phyloP scores from a whole-genome alignment of 2,329 filamentous ascomycete genomes.

The Curvularia spicifera region DNA sequence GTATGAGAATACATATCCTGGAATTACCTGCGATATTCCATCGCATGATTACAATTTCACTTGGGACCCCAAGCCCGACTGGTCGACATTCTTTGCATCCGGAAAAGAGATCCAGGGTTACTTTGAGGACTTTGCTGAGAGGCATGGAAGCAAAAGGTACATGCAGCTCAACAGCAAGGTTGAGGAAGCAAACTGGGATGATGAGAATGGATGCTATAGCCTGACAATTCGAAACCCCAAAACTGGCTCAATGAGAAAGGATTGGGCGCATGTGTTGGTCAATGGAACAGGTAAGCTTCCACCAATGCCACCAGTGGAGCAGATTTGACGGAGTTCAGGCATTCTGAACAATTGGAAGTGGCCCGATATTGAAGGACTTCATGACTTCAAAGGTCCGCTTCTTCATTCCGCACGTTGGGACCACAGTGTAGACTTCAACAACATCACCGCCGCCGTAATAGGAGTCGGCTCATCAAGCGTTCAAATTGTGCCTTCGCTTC shows the following conservation, averaged over 20 bases:
- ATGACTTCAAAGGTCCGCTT: slow-evolving; percentile 53
- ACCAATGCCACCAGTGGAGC: slow-evolving; percentile 24
- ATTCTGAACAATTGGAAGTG: slow-evolving; percentile 55
- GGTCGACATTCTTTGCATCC: slow-evolving; percentile 58
- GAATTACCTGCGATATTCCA: slow-evolving; percentile 46
- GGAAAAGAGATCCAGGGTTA: slow-evolving; percentile 59
- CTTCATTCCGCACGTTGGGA: slow-evolving; percentile 55
- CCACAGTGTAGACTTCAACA: slow-evolving; percentile 46
- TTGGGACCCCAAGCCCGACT: slow-evolving; percentile 65
- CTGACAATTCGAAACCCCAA: slow-evolving; percentile 47
- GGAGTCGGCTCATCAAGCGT: slow-evolving; percentile 45
- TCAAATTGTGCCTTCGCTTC: slow-evolving; percentile 49
- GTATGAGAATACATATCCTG: slow-evolving; percentile 47
- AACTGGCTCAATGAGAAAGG: slow-evolving; percentile 42
- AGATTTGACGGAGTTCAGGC: slow-evolving; percentile 49
- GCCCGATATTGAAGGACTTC: slow-evolving; percentile 52
- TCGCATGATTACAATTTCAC: slow-evolving; percentile 68
- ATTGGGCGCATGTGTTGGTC: slow-evolving; percentile 51
- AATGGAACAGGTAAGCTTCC: slow-evolving; percentile 51
- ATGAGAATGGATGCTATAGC: slow-evolving; percentile 50
- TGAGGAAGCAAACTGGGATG: slow-evolving; percentile 54
- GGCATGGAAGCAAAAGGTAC: slow-evolving; percentile 61
- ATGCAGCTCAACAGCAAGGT: slow-evolving; percentile 57
- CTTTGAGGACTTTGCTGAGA: slow-evolving; percentile 59
- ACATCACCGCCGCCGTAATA: slow-evolving; percentile 42